Evolutionary conservation across 495 filamentous ascomycete species (phyloP).

Genomic region (Cercophora newfieldiana): DNA sequence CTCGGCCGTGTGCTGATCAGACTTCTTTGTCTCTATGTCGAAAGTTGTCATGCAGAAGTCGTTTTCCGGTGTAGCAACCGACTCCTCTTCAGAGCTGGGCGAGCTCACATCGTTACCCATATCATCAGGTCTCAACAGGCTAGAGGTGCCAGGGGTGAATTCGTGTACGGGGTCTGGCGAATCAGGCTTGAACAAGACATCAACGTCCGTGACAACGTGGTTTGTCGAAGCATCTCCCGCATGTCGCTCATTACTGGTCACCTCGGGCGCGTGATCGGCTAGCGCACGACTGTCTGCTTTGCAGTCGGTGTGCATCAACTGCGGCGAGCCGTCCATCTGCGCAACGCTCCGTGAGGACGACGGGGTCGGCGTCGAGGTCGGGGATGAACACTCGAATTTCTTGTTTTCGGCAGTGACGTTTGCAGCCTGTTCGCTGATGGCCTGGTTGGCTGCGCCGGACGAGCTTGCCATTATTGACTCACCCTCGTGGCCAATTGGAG

Average conservation of each 20-base stretch:
- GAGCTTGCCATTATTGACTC: background rate
- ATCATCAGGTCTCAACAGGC: background rate
- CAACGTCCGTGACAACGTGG: constrained; percentile 18
- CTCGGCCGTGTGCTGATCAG: background rate
- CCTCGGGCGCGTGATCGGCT: background rate
- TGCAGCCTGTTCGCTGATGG: background rate
- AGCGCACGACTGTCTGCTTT: constrained; percentile 1
- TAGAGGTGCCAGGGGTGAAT: background rate
- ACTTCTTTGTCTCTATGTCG: background rate
- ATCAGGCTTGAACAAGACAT: constrained; percentile 24
- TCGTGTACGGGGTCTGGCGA: constrained; percentile 12
- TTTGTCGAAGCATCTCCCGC: constrained; percentile 3
- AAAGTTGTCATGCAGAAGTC: constrained; percentile 10
- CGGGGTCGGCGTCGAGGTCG: background rate
- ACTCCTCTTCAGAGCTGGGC: background rate
- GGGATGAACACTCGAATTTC: too few species aligned
- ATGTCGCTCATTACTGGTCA: constrained; percentile 2
- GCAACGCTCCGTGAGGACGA: background rate
- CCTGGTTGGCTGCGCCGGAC: background rate
- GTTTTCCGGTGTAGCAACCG: constrained; percentile 13
- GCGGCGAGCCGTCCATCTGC: background rate
- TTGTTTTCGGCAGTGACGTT: background rate
- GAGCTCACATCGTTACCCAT: background rate
- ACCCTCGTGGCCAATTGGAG: background rate
- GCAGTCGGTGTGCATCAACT: background rate